Conservation (phyloP, 2,329 filamentous ascomycete genomes). For the Aureobasidium namibiae region DNA sequence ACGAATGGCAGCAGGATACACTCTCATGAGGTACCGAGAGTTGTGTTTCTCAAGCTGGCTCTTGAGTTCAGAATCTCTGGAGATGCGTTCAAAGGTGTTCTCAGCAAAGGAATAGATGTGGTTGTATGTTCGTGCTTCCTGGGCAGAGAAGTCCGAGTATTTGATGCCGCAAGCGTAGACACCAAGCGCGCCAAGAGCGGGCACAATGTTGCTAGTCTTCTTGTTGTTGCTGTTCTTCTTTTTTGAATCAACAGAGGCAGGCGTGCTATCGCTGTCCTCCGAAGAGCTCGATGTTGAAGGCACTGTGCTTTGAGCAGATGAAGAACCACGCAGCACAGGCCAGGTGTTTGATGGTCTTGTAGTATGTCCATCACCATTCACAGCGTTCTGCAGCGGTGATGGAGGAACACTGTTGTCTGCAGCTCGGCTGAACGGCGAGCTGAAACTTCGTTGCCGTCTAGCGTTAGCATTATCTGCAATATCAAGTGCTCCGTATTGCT, state of each 20-base stretch:
- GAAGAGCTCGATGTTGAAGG: slow-evolving; percentile 52
- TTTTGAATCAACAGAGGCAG: slow-evolving; percentile 48
- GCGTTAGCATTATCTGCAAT: slow-evolving; percentile 20
- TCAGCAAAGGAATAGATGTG: slow-evolving; percentile 96
- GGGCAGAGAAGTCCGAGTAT: slow-evolving; percentile 69
- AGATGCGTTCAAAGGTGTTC: slow-evolving; percentile 74
- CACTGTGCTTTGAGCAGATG: slow-evolving; percentile 49
- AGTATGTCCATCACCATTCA: not conserved
- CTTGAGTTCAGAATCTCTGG: slow-evolving; percentile 67
- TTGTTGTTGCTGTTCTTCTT: slow-evolving; percentile 39
- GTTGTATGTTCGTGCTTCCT: slow-evolving; percentile 79
- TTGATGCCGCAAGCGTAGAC: slow-evolving; percentile 74
- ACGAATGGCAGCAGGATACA: slow-evolving; percentile 79
- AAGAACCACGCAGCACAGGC: slow-evolving; percentile 44
- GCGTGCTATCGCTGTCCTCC: slow-evolving; percentile 66
- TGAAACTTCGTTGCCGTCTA: slow-evolving; percentile 58
- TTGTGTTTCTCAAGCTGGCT: slow-evolving; percentile 81
- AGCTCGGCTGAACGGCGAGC: slow-evolving; percentile 64
- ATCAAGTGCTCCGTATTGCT: slow-evolving; percentile 21
- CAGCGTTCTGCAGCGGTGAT: slow-evolving; percentile 19
- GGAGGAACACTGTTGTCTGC: slow-evolving; percentile 42
- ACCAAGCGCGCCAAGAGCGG: slow-evolving; percentile 73
- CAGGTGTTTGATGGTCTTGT: slow-evolving; percentile 31
- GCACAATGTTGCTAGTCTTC: slow-evolving; percentile 74
- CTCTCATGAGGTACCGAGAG: slow-evolving; percentile 81